Percentiles rank a stretch among this genome's conserved stretches.
These are phyloP conservation scores for Monosporozyma aerobia DNA, from an alignment of 805 yeast genomes.

Conservation along the genomic window DNA sequence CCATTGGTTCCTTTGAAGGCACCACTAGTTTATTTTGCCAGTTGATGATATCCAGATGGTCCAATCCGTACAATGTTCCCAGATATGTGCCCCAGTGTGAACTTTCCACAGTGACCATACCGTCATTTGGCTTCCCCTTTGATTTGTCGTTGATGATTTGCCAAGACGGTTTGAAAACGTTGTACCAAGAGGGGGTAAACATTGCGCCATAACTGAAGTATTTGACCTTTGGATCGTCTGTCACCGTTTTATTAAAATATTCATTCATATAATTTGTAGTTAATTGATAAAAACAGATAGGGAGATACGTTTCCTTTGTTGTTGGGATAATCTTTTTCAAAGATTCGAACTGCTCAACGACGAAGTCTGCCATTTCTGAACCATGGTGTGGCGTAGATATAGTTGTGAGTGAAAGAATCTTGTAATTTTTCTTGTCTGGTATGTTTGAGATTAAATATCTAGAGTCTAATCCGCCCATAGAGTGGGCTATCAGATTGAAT, in stretches of 20 bases:
- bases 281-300: constrained; percentile 50
- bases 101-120: constrained; percentile 70
- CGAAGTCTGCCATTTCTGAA: constrained; percentile 69
- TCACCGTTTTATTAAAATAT: constrained; percentile 51
- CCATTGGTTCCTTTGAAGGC: constrained; percentile 22
- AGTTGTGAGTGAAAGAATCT: constrained; percentile 71
- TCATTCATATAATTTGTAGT: constrained; percentile 44
- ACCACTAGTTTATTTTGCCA: constrained; percentile 50
- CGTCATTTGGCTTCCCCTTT: constrained; percentile 61
- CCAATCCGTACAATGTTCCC: constrained; percentile 71
- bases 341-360: constrained; percentile 31
- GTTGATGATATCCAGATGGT: constrained; percentile 79
- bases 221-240: constrained; percentile 50
- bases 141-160: constrained; percentile 40
- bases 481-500: constrained; percentile 68
- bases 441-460: constrained; percentile 61
- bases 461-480: constrained; percentile 91
- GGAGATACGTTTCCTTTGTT: constrained; percentile 15
- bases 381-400: constrained; percentile 87
- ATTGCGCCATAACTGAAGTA: constrained; percentile 82
- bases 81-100: constrained; percentile 76
- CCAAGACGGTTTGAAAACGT: constrained; percentile 58
- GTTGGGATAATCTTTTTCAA: constrained; percentile 21
- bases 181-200: constrained; percentile 53
- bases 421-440: constrained; percentile 34